Conservation (phyloP, 176 grass and related monocot genomes). For the Eleusine coracana region DNA sequence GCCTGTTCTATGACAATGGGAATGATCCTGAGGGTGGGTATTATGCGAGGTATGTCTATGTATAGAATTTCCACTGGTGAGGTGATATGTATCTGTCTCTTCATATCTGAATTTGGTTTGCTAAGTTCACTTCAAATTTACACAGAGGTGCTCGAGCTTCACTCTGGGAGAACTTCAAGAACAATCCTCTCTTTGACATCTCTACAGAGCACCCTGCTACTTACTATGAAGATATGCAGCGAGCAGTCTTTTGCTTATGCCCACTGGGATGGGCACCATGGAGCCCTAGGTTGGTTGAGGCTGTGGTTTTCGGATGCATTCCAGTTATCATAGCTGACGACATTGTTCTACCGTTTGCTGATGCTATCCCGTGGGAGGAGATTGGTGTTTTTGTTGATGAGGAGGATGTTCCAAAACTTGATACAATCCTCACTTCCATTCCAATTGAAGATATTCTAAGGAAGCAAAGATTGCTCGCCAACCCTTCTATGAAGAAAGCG, state of each 20-base stretch:
- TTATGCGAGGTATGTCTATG: constrained; percentile 66
- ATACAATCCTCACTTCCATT: constrained; percentile 80
- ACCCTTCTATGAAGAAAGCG: constrained; percentile 92
- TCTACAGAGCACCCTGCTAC: constrained; percentile 78
- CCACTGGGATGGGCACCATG: constrained; percentile 91
- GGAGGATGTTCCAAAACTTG: constrained; percentile 81
- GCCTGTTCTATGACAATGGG: constrained; percentile 82
- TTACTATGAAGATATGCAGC: constrained; percentile 95
- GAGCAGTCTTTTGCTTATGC: constrained; percentile 82
- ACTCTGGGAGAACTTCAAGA: constrained; percentile 93
- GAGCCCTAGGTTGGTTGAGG: constrained; percentile 88
- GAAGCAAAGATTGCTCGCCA: constrained; percentile 81
- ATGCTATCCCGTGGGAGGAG: constrained; percentile 92
- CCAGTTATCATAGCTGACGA: constrained; percentile 88
- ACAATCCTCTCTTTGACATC: constrained; percentile 92
- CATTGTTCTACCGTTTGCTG: constrained; percentile 85
- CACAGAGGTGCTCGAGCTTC: constrained; percentile 78
- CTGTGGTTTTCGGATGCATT: constrained; percentile 88
- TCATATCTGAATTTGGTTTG: constrained; percentile 15
- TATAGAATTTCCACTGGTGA: neutral
- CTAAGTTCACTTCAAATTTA: neutral
- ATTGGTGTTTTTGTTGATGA: constrained; percentile 84
- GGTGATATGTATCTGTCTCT: neutral
- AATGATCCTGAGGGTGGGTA: constrained; percentile 92
- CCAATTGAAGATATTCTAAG: constrained; percentile 79